phyloP scores from a whole-genome alignment of 176 grass and related monocot genomes.

The Rhynchospora breviuscula region DNA sequence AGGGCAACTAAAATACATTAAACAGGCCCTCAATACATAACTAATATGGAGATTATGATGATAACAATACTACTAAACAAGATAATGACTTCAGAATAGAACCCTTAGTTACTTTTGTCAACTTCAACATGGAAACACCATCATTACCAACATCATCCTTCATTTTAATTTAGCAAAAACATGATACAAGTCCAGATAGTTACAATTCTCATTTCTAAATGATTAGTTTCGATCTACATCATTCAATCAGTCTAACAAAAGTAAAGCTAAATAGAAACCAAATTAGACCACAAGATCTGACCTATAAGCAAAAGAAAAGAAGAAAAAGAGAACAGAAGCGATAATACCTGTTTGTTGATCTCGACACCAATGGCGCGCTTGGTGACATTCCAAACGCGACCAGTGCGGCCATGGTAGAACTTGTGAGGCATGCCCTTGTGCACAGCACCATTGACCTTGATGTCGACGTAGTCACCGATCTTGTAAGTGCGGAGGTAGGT shows the following conservation, averaged over 20 bases:
- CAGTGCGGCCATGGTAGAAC: constrained; percentile 92
- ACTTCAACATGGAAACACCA: neutral
- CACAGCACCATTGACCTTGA: constrained; percentile 86
- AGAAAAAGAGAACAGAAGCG: neutral
- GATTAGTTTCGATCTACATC: neutral
- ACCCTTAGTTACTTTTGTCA: neutral
- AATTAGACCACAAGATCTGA: neutral
- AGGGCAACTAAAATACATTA: neutral
- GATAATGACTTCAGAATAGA: neutral
- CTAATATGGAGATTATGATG: neutral
- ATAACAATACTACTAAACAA: neutral
- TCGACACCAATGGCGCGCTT: constrained; percentile 96
- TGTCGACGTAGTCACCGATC: constrained; percentile 84
- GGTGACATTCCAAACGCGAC: constrained; percentile 79
- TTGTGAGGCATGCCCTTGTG: constrained; percentile 97
- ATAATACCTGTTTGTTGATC: constrained; percentile 88
- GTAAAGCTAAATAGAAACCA: neutral
- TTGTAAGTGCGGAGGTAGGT: constrained; percentile 82
- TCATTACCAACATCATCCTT: neutral
- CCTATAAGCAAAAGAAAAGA: neutral
- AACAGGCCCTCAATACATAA: neutral
- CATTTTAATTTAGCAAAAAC: neutral
- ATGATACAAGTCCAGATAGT: neutral
- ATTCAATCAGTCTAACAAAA: neutral
- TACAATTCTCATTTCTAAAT: neutral